Evolutionary conservation across 1,284 basidiomycete species (phyloP).

Genomic region (Sanghuangporus baumii): DNA sequence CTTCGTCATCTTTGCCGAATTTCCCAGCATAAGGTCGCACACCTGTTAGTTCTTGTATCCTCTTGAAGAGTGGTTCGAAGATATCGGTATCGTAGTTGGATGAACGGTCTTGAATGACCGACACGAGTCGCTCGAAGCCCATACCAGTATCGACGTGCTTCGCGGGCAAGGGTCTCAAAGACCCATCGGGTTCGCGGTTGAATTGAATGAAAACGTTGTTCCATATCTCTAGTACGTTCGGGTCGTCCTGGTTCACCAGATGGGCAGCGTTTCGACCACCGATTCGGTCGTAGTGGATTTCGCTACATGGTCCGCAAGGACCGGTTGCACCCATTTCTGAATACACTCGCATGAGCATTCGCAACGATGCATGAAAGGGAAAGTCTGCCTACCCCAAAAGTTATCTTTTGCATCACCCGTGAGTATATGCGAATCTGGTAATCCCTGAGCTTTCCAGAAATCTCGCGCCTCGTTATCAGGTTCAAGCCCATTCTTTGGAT

Average conservation of each 20-base stretch:
- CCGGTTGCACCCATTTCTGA: conserved; percentile 98
- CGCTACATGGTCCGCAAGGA: conserved; percentile 96
- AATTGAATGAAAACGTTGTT: conserved; percentile 99
- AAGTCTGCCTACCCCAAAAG: conserved; percentile 81
- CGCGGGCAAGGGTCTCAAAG: conserved; percentile 76
- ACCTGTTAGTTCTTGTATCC: conserved; percentile 86
- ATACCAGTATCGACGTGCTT: conserved; percentile 98
- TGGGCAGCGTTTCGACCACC: conserved; percentile 89
- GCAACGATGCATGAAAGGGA: conserved; percentile 6
- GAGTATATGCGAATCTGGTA: conserved; percentile 85
- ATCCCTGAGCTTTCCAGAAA: conserved; percentile 84
- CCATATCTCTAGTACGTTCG: conserved; percentile 97
- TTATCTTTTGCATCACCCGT: conserved; percentile 97
- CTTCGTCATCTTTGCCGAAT: conserved; percentile 88
- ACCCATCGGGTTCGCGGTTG: conserved; percentile 90
- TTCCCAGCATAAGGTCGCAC: conserved; percentile 85
- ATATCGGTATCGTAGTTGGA: conserved; percentile 99
- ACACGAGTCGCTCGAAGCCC: conserved; percentile 98
- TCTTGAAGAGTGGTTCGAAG: conserved; percentile 85
- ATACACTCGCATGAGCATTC: not conserved
- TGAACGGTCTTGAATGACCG: conserved; percentile 83
- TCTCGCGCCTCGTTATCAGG: conserved; percentile 86
- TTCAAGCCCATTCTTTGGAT: conserved; percentile 79
- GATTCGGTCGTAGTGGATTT: conserved; percentile 96
- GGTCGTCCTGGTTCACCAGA: conserved; percentile 93